Evolutionary conservation across 805 yeast genomes (phyloP), one percentile per base, ranked within the genome.

Genomic region (Myxozyma vanderwaltii): DNA sequence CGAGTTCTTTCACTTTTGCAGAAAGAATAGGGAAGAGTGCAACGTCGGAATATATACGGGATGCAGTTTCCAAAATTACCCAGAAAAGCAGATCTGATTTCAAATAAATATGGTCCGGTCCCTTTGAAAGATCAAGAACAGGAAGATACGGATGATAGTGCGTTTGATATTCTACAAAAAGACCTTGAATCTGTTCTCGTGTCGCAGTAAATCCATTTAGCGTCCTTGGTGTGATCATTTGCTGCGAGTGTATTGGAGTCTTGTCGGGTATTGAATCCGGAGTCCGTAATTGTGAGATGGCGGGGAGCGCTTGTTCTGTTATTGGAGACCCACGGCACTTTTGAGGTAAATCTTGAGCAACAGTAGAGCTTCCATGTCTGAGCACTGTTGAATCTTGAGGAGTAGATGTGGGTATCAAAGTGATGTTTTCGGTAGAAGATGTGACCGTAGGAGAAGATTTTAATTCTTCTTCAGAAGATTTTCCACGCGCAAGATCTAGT

Each of bases 11-110:
- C n/a, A 58, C 63, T 31, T 44, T 47, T 17, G 50, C 45, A 29
- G 59, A 61, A 10, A 52, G 39, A 3, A 41, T 49, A 13, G 60
- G 64, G 39, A 41, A 61, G 15, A 58, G 66, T 58, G 57, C 69
- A 0, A 76, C 70, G 27, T 77, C 76, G 4, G 59, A 43, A 60
- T 78, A 79, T 57, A 96, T 78, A 60, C 99, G 80, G 45, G 91
- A 75, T 0, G 96, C 89, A 0, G 90, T 87, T 41, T 90, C 82
- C 83, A 91, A 85, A 15, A 92, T 85, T 0, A 92, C 91, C 99
- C 99, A 92, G 69, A 92, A 92, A 19, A 92, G 76, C 2, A 92
- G 86, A 0, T 97, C 97, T 58, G 97, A 90, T 17, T 88, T 77
- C 58, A 83, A 74, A 71, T 88, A 89, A 7, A 91, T 80, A 48